Conservation (phyloP, 352 stramenopile species). For the Globisporangium cystogenes region DNA sequence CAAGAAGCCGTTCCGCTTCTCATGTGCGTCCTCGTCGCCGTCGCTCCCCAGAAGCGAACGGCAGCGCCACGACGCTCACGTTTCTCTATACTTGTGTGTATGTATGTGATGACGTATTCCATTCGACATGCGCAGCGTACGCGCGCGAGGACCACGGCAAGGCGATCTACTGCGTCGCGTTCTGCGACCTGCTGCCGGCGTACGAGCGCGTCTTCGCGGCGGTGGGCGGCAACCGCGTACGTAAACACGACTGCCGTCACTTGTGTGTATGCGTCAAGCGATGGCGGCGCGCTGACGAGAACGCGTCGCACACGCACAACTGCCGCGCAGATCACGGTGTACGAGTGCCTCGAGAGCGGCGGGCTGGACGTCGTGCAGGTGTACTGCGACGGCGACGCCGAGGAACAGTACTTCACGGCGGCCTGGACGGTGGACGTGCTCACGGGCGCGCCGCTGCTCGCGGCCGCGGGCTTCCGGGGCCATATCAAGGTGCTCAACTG, state of each 20-base stretch:
- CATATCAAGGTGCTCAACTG: slow-evolving; percentile 85
- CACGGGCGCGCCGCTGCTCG: slow-evolving; percentile 62
- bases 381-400: slow-evolving; percentile 68
- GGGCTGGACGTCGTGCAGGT: slow-evolving; percentile 75
- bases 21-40: slow-evolving; percentile 9
- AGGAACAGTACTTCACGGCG: slow-evolving; percentile 77
- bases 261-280: not conserved
- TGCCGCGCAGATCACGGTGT: slow-evolving; percentile 50
- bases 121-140: slow-evolving; percentile 32
- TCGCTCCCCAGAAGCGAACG: not conserved
- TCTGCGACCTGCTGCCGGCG: slow-evolving; percentile 58
- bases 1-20: slow-evolving; percentile 19
- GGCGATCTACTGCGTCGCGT: slow-evolving; percentile 70
- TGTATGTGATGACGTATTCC: too few species aligned
- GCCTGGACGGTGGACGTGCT: slow-evolving; percentile 76
- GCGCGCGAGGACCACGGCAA: slow-evolving; percentile 69
- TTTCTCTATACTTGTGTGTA: too few species aligned
- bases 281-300: not conserved
- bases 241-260: too few species aligned
- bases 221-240: slow-evolving; percentile 65
- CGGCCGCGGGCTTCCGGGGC: slow-evolving; percentile 58
- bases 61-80: too few species aligned
- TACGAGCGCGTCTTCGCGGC: slow-evolving; percentile 74
- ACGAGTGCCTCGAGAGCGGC: slow-evolving; percentile 71
- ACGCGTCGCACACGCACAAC: too few species aligned